A percentile compares a stretch with the other conserved stretches of the same genome.
Evolutionary conservation across 768 basidiomycete species (phyloP).

Genomic region (Epithele typhae): DNA sequence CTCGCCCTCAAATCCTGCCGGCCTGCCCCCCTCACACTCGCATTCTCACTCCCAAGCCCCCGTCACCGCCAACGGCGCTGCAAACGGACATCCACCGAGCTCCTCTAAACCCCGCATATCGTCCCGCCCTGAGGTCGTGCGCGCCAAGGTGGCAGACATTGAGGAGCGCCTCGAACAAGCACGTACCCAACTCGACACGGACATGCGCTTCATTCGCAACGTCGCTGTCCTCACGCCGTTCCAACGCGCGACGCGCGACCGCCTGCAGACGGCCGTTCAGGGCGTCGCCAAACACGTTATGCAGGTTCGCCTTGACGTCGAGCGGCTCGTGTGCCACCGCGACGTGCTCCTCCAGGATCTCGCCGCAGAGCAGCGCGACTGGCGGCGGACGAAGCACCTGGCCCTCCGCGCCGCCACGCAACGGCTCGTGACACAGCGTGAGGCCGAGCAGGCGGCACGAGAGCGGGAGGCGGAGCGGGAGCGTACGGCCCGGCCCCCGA

Average conservation of each 20-base stretch:
- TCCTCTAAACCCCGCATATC: constrained; percentile 31
- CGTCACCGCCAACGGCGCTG: constrained; percentile 12
- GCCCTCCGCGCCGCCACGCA: constrained; percentile 72
- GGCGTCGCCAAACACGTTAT: constrained; percentile 61
- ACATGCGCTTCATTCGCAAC: constrained; percentile 74
- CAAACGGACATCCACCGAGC: no score
- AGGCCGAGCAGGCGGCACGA: constrained; percentile 4
- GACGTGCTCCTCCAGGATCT: constrained; percentile 73
- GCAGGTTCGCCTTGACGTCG: constrained; percentile 65
- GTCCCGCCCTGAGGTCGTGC: constrained; percentile 55
- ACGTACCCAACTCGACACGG: constrained; percentile 57
- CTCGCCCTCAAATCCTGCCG: constrained; percentile 10
- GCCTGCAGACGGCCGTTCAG: constrained; percentile 59
- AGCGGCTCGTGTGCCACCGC: constrained; percentile 70
- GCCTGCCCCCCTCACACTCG: no score
- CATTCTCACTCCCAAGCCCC: no score
- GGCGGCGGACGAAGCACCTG: constrained; percentile 61
- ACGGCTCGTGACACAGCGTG: constrained; percentile 35
- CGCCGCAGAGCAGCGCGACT: constrained; percentile 61
- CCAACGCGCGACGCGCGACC: constrained; percentile 76
- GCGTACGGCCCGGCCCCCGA: not conserved
- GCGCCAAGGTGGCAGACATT: constrained; percentile 60
- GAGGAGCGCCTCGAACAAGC: constrained; percentile 51
- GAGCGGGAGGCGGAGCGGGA: constrained; percentile 2
- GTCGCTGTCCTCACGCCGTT: constrained; percentile 86